A percentile compares a stretch with the other conserved stretches of the same genome.
These are phyloP conservation scores for Hanseniaspora lachancei DNA, from an alignment of 805 yeast genomes.

Conservation along the genomic window DNA sequence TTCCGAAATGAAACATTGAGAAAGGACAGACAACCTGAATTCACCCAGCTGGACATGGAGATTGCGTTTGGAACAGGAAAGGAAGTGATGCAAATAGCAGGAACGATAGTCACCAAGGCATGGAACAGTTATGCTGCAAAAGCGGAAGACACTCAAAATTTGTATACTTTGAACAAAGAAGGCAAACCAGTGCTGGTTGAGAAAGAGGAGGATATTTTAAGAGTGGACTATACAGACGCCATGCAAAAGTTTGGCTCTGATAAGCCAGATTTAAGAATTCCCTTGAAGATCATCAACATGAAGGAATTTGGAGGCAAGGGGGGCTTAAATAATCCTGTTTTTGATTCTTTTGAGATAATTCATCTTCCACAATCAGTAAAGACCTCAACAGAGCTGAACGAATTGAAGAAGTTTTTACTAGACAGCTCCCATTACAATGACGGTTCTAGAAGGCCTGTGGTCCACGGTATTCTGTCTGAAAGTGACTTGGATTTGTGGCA, in stretches of 20 bases:
- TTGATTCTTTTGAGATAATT: constrained; percentile 44
- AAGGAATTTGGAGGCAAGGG: constrained; percentile 29
- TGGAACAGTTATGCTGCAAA: constrained; percentile 39
- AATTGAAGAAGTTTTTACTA: constrained; percentile 28
- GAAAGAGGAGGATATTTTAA: constrained; percentile 26
- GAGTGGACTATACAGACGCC: constrained; percentile 54
- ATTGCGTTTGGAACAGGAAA: constrained; percentile 65
- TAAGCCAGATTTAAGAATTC: constrained; percentile 75
- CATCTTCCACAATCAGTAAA: constrained; percentile 41
- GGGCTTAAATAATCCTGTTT: constrained; percentile 43
- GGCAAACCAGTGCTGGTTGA: constrained; percentile 18
- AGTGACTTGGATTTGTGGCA: constrained; percentile 35
- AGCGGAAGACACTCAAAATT: constrained; percentile 13
- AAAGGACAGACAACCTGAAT: constrained; percentile 93
- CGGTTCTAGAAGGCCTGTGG: constrained; percentile 43
- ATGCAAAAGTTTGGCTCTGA: constrained; percentile 73
- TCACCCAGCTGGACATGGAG: constrained; percentile 93
- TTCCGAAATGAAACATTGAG: constrained; percentile 93
- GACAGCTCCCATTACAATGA: constrained; percentile 32
- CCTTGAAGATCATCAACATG: constrained; percentile 41
- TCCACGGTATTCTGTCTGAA: constrained; percentile 37
- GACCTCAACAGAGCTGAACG: constrained; percentile 20
- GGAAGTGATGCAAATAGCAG: constrained; percentile 57
- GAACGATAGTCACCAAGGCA: constrained; percentile 37
- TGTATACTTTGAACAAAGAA: constrained; percentile 24